These are phyloP conservation scores for Penicillium sp. DNA, from an alignment of 2,329 filamentous ascomycete species.

Conservation along the genomic window DNA sequence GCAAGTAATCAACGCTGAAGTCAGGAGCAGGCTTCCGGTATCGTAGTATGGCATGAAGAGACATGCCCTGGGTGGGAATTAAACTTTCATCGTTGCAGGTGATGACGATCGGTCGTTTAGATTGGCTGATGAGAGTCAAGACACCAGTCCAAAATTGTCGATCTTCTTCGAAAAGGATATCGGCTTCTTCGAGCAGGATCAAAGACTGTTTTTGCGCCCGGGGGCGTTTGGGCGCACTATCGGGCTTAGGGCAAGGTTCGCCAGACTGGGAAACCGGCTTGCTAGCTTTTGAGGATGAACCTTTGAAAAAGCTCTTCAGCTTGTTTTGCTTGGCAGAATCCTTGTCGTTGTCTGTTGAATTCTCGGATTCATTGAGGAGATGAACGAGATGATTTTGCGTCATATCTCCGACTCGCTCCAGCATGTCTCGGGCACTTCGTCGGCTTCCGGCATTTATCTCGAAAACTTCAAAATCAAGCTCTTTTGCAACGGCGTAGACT, in stretches of 20 bases:
- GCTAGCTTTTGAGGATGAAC: constrained; percentile 42
- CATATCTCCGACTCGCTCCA: constrained; percentile 95
- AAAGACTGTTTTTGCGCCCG: constrained; percentile 81
- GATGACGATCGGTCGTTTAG: constrained; percentile 88
- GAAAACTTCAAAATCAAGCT: constrained; percentile 90
- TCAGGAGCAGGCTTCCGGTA: constrained; percentile 65
- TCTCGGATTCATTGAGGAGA: constrained; percentile 37
- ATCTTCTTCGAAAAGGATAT: constrained; percentile 91
- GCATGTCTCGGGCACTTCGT: constrained; percentile 81
- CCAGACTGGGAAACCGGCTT: constrained; percentile 18
- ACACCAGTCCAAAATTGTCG: constrained; percentile 91
- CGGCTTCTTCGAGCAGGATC: constrained; percentile 90
- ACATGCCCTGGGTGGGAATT: constrained; percentile 71
- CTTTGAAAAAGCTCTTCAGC: constrained; percentile 77
- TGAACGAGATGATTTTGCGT: constrained; percentile 89
- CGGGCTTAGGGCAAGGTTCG: constrained; percentile 23
- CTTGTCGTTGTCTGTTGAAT: constrained; percentile 15
- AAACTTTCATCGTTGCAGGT: constrained; percentile 90
- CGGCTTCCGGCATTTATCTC: constrained; percentile 86
- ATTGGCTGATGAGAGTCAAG: constrained; percentile 72
- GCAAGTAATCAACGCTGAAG: constrained; percentile 73
- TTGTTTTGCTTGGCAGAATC: constrained; percentile 71
- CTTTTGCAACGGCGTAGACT: constrained; percentile 86
- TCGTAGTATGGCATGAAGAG: constrained; percentile 80
- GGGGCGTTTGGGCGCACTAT: constrained; percentile 34